Evolutionary conservation across 2,329 filamentous ascomycete species (phyloP), one percentile per base, ranked within the genome.

Genomic region (Phialemonium atrogriseum): DNA sequence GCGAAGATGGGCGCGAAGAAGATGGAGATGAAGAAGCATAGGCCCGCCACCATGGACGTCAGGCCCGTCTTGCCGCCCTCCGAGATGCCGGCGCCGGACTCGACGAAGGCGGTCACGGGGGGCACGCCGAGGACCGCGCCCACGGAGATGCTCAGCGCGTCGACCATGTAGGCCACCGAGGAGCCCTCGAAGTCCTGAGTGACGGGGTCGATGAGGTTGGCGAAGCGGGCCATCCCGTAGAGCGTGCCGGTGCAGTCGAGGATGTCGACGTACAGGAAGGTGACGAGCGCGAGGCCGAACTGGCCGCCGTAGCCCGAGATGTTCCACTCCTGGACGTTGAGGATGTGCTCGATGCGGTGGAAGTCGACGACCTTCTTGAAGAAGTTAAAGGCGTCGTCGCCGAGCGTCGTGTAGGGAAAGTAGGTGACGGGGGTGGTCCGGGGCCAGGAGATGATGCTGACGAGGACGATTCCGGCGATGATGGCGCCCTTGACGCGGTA

Each of bases 1-100:
- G 86, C 85, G 50, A 93, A 93, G 35, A 93, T 89, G 0, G 86
- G 86, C 0, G 86, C 85, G 52, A 93, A 93, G 67, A 93, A 93
- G 39, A 93, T 73, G 35, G 83, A 76, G 51, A 93, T 75, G 62
- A 94, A 81, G 66, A 94, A 94, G 59, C 81, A 87, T 30, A 93
- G 35, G 5, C 86, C 86, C 0, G 84, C 80, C 11, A 75, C 65
- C 55, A 89, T 83, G 27, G 84, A 77, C 0, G 85, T 91, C n/a
- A 94, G 59, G 11, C 86, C 86, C 0, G 86, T 93, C 49, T 80
- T 79, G 26, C 85, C 86, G 31, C 86, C 86, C 56, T 94, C 86
- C 0, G 84, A 84, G 41, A 94, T 93, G 46, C 86, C 86, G 7
- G 86, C 86, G 50, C 85, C 85, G n/a, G 80, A 86, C 58, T 93